These are phyloP conservation scores for Claviceps sp. DNA, from an alignment of 2,329 filamentous ascomycete species.

Conservation along the genomic window DNA sequence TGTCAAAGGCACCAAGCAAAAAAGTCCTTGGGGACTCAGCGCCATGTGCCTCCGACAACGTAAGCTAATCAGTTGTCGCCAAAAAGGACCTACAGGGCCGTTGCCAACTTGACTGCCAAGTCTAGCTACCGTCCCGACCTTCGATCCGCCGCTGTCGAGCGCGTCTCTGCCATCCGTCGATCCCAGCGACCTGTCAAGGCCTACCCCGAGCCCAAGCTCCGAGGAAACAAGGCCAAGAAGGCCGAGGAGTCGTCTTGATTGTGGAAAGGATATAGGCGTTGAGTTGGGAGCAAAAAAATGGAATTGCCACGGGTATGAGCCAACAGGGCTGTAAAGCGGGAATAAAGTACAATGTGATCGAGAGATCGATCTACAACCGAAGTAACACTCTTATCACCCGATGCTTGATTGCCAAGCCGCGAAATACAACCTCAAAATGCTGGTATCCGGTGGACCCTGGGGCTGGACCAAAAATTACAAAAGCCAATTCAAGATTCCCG, in stretches of 20 bases:
- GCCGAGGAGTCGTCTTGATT: constrained; percentile 33
- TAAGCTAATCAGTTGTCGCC: background rate
- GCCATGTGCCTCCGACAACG: constrained; percentile 10
- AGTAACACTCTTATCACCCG: background rate
- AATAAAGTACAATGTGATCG: background rate
- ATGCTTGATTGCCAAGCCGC: background rate
- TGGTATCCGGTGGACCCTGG: background rate
- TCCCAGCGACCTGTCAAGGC: constrained; percentile 72
- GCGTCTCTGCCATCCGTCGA: constrained; percentile 72
- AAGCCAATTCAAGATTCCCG: background rate
- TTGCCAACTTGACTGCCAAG: constrained; percentile 75
- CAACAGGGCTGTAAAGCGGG: background rate
- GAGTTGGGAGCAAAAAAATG: background rate
- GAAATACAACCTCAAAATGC: background rate
- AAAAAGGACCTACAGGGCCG: constrained; percentile 69
- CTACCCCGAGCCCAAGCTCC: constrained; percentile 56
- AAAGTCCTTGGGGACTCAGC: background rate
- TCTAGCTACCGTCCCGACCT: constrained; percentile 73
- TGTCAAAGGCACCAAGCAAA: background rate
- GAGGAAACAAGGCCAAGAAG: constrained; percentile 70
- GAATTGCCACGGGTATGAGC: background rate
- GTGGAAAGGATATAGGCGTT: background rate
- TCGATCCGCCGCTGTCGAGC: constrained; percentile 65
- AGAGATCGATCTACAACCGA: background rate
- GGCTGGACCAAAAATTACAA: background rate